Conservation (phyloP, 2,329 filamentous ascomycete genomes). For the Boeremia exigua region DNA sequence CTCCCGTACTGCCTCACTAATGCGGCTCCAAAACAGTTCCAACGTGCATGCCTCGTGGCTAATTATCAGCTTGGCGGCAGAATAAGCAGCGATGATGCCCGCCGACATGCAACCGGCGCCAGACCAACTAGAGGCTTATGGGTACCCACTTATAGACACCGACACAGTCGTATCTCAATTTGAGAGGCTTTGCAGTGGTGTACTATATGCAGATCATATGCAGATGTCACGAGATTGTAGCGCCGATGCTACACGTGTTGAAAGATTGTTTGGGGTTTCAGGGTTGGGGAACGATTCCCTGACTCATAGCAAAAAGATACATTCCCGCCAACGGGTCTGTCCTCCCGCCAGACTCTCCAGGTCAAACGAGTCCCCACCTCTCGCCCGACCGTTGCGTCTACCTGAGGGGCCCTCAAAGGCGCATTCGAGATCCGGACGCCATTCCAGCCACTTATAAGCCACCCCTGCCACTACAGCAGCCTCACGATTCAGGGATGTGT, state of each 20-base stretch:
- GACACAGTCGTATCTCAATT: no score
- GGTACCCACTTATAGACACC: no score
- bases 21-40: background rate
- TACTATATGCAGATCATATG: no score
- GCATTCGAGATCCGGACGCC: background rate
- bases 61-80: conserved; percentile 4
- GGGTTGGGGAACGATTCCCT: background rate
- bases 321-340: conserved; percentile 11
- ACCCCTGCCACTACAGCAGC: background rate
- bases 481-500: background rate
- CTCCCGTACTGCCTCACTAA: background rate
- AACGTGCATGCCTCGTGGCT: conserved; percentile 11
- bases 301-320: background rate
- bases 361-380: conserved; percentile 11
- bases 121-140: background rate
- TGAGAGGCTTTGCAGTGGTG: no score
- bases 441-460: conserved; percentile 5
- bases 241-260: background rate
- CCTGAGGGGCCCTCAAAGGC: background rate
- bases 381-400: conserved; percentile 11
- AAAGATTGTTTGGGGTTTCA: background rate
- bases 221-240: background rate
- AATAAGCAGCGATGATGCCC: background rate
- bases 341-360: conserved; percentile 7
- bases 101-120: background rate